phyloP scores from a whole-genome alignment of 495 filamentous ascomycete genomes.

The Neurospora sp. region DNA sequence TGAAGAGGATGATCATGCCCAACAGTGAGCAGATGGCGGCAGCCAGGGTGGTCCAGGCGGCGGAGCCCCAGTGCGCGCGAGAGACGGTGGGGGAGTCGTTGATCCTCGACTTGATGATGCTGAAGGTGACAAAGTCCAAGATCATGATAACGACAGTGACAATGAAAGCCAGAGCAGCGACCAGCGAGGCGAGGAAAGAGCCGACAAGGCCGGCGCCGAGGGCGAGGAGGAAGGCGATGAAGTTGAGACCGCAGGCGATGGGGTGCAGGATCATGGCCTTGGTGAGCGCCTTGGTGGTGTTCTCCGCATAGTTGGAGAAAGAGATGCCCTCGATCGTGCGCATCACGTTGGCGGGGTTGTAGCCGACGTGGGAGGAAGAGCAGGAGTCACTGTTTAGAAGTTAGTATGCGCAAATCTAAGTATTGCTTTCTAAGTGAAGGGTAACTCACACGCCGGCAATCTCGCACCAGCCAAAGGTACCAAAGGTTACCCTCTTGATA shows the following conservation, averaged over 20 bases:
- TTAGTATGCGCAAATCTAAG: not conserved
- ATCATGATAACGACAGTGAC: conserved; percentile 44
- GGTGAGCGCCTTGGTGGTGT: conserved; percentile 40
- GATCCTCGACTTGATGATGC: conserved; percentile 41
- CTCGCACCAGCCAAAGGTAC: conserved; percentile 49
- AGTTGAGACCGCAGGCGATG: conserved; percentile 44
- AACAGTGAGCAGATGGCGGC: conserved; percentile 42
- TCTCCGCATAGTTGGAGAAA: conserved; percentile 28
- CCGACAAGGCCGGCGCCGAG: conserved; percentile 45
- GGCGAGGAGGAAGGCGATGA: conserved; percentile 48
- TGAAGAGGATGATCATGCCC: conserved; percentile 44
- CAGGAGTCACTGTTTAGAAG: conserved; percentile 32
- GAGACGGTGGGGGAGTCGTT: conserved; percentile 26
- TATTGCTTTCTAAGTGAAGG: not conserved
- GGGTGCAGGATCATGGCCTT: conserved; percentile 52
- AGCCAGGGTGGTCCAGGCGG: conserved; percentile 42
- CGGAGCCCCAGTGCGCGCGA: conserved; percentile 34
- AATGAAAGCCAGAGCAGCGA: conserved; percentile 43
- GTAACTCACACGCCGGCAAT: conserved; percentile 15
- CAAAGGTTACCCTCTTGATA: conserved; percentile 37
- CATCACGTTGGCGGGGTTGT: conserved; percentile 40
- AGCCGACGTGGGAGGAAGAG: conserved; percentile 37
- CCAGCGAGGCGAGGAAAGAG: conserved; percentile 37
- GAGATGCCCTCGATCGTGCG: conserved; percentile 20
- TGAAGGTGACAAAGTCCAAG: conserved; percentile 46